Base-by-base conservation (phyloP, 1,139 yeast species). In the Geotrichum armillariae region DNA sequence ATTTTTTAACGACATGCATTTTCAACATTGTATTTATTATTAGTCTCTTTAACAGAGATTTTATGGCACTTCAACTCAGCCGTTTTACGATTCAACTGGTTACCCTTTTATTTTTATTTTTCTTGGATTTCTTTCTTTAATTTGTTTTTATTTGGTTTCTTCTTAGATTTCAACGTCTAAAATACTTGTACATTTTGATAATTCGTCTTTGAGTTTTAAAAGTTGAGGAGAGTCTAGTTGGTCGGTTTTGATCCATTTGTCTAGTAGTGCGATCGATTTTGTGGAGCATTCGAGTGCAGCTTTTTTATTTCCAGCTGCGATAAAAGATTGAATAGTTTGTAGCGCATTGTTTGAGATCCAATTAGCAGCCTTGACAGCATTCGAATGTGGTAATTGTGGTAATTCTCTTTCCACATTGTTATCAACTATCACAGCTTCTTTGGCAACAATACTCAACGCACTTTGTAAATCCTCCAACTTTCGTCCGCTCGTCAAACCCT, bases 1-100 rank as follows among this genome's bases (percentile, higher is more conserved):
- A 31, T 23, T 18, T 27, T 33, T 46, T n/a, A 44, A 46, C 37
- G 55, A 46, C 45, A 51, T 46, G 52, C 50, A 37, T 32, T 53
- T 52, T 40, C 50, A 50, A 36, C 49, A 45, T 39, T 37, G 46
- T 25, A 37, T 52, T 40, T 42, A 42, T 37, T 46, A 14, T 32
- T 16, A 6, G n/a, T n/a, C 36, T 21, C 32, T 18, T 41, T 31
- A 36, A 23, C 41, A 29, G 27, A 31, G 45, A 20, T 29, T 33
- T 31, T 17, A 40, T 23, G 43, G 25, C 25, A 31, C 18, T 40
- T 40, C 43, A 40, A 40, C 43, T 22, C 43, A 29, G 43, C 25
- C 43, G n/a, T 25, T 29, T 31, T 16, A 29, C 21, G 25, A 40
- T 40, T 40, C 25, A 25, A 25, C 29, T 25, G 29, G 29, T 25